Conservation (phyloP, 2,329 filamentous ascomycete species). For the Plectosphaerella cucumerina region DNA sequence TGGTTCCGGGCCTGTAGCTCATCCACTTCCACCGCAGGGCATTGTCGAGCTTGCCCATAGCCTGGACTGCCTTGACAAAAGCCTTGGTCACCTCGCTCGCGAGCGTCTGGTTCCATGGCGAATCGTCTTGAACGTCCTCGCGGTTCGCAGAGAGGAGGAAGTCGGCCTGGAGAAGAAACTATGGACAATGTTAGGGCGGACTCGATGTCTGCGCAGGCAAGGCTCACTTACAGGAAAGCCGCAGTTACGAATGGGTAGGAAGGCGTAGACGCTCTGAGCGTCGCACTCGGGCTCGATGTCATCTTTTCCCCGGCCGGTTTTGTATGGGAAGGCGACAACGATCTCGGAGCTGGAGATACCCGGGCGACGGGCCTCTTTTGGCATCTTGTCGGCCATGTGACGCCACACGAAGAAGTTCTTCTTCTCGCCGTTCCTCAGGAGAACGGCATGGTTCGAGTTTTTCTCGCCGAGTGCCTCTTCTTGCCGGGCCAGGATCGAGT, state of each 20-base stretch:
- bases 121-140: constrained; percentile 15
- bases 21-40: constrained; percentile 11
- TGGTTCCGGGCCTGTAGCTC: not conserved
- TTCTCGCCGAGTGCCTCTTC: not conserved
- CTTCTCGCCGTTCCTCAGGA: constrained; percentile 4
- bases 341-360: constrained; percentile 11
- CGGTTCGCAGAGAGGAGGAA: constrained; percentile 19
- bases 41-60: constrained; percentile 3
- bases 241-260: constrained; percentile 19
- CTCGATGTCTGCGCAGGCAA: not conserved
- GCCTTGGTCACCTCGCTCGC: not conserved
- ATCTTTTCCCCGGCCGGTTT: not conserved
- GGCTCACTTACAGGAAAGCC: constrained; percentile 14
- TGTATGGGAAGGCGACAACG: constrained; percentile 15
- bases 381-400: constrained; percentile 7
- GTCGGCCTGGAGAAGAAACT: constrained; percentile 21
- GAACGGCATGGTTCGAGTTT: not conserved
- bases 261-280: constrained; percentile 16
- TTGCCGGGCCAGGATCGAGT: not conserved
- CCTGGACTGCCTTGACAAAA: constrained; percentile 1
- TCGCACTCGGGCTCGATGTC: not conserved
- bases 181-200: not conserved
- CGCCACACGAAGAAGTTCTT: constrained; percentile 9
- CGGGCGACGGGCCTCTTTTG: constrained; percentile 5
- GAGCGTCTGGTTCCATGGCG: constrained; percentile 16